Conservation (phyloP, 108 stramenopile genomes). For the Skeletonema potamos region DNA sequence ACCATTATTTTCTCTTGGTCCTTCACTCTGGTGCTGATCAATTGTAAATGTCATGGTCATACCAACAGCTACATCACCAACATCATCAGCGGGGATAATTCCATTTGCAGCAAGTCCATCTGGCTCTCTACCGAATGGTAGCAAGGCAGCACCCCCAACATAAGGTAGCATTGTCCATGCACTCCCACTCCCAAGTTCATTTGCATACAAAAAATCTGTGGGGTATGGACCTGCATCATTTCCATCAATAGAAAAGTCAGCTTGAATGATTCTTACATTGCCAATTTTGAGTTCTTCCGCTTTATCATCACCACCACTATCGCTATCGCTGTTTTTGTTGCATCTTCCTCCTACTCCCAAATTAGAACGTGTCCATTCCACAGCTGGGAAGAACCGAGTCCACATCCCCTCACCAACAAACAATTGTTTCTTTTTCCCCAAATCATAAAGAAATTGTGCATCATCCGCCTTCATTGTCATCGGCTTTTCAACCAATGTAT, state of each 20-base stretch:
- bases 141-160: slow-evolving; percentile 2
- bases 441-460: slow-evolving; percentile 17
- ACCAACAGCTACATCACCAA: slow-evolving; percentile 40
- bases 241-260: slow-evolving; percentile 30
- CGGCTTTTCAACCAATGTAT: slow-evolving; percentile 56
- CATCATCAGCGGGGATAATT: slow-evolving; percentile 13
- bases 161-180: background rate
- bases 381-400: slow-evolving; percentile 90
- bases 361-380: slow-evolving; percentile 63
- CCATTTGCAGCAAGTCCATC: slow-evolving; percentile 9
- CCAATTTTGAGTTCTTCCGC: slow-evolving; percentile 20
- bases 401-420: slow-evolving; percentile 76
- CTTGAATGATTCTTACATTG: slow-evolving; percentile 31
- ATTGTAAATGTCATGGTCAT: slow-evolving; percentile 30
- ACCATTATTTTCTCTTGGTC: background rate
- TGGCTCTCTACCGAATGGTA: slow-evolving; percentile 5
- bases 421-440: slow-evolving; percentile 32
- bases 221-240: slow-evolving; percentile 15
- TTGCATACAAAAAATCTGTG: slow-evolving; percentile 8
- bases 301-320: background rate
- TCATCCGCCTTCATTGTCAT: slow-evolving; percentile 42
- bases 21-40: background rate
- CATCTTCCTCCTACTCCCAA: slow-evolving; percentile 5
- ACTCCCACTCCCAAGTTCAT: slow-evolving; percentile 8
- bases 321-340: too few relatives aligned